Evolutionary conservation across 345 rosid genomes (phyloP), one percentile per base, ranked within the genome.

Genomic region (Populus deltoides): DNA sequence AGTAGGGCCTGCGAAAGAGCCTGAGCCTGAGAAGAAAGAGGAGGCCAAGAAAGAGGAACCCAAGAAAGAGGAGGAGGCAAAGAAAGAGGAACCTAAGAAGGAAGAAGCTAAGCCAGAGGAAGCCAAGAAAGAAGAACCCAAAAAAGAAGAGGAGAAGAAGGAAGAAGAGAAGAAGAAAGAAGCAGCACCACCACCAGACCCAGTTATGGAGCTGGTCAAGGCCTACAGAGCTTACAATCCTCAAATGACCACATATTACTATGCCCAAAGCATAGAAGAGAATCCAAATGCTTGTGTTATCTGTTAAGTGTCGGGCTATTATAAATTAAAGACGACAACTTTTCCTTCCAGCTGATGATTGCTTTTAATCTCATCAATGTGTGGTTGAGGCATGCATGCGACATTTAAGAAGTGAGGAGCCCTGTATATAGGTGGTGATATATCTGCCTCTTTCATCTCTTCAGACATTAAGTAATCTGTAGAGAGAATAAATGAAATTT

Each of bases 201-300:
- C 91, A 3, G 88, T 82, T 29, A 62, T 86, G 79, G 97, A 94
- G 88, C 89, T 93, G 36, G 92, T 93, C 15, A 92, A 88, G 85
- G 90, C 96, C 16, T 94, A 94, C 84, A 94, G 77, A 85, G 90
- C 92, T 10, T 92, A 95, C 57, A 93, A 95, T 83, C 98, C 98
- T 83, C 90, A 90, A 29, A 66, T 85, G 83, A 88, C 93, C 29
- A 80, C 85, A 6, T 86, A 94, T 73, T 94, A 93, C 85, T 82
- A 92, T 82, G 93, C 82, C 27, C 99, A 87, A 55, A 95, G 97
- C 86, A 90, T 92, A 55, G 99, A 95, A 70, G 99, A 95, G 90
- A 90, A 93, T 73, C 98, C 99, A 79, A 95, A 92, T 82, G 99
- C 96, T 66, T 95, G 98, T 81, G 91, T 84, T 74, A 93, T 95